phyloP scores from a whole-genome alignment of 2,329 filamentous ascomycete species.

The Fusarium sarcochroum region DNA sequence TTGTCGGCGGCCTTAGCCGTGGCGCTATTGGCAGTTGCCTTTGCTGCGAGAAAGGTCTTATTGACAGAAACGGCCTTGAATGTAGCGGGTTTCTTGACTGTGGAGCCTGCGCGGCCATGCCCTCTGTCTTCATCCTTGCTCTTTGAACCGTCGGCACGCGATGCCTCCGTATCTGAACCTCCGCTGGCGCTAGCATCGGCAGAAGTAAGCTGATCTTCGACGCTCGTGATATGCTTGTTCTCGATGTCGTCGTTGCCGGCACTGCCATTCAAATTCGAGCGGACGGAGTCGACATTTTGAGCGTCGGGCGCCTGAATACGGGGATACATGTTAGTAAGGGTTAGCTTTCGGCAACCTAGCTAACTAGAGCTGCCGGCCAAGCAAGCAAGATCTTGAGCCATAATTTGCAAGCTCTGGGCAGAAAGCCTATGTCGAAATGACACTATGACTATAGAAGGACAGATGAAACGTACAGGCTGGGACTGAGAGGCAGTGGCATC shows the following conservation, averaged over 20 bases:
- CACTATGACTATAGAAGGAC: background rate
- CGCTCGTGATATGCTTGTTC: slow-evolving; percentile 69
- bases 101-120: slow-evolving; percentile 70
- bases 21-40: slow-evolving; percentile 63
- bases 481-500: slow-evolving; percentile 66
- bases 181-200: slow-evolving; percentile 79
- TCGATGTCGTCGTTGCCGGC: slow-evolving; percentile 65
- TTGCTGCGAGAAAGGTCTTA: slow-evolving; percentile 85
- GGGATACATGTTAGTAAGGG: slow-evolving; percentile 34
- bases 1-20: slow-evolving; percentile 67
- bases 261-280: slow-evolving; percentile 64
- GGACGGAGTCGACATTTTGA: slow-evolving; percentile 63
- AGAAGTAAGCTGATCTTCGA: slow-evolving; percentile 73
- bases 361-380: slow-evolving; percentile 1
- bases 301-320: slow-evolving; percentile 54
- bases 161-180: slow-evolving; percentile 82
- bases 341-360: slow-evolving; percentile 5
- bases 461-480: slow-evolving; percentile 59
- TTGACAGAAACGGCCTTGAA: slow-evolving; percentile 92
- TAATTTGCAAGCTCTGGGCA: background rate
- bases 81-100: slow-evolving; percentile 80
- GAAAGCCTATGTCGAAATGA: background rate
- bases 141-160: slow-evolving; percentile 69
- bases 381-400: background rate
- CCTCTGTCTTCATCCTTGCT: slow-evolving; percentile 69